phyloP scores from a whole-genome alignment of 345 rosid species.

The Bruguiera parviflora region DNA sequence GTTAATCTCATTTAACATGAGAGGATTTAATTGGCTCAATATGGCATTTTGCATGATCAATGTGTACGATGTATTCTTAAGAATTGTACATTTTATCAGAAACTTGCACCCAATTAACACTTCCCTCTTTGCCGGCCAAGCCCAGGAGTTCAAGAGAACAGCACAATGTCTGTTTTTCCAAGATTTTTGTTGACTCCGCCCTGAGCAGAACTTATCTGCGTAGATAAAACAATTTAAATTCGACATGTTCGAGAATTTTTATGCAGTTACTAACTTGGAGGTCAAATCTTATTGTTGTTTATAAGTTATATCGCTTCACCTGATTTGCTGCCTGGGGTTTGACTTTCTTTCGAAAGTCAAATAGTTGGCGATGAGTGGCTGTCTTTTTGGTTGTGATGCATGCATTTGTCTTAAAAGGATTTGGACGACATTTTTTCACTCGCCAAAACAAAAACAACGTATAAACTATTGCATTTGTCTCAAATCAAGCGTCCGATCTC shows the following conservation, averaged over 20 bases:
- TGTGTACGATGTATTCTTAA: too few species aligned
- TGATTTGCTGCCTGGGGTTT: neutral
- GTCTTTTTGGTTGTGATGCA: neutral
- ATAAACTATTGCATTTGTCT: too few species aligned
- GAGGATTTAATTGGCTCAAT: too few species aligned
- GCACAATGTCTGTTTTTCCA: neutral
- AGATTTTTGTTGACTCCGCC: neutral
- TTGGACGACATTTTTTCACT: constrained; percentile 10
- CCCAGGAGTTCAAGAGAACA: neutral
- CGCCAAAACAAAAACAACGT: too few species aligned
- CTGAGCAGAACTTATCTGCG: neutral
- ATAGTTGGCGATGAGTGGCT: constrained; percentile 4
- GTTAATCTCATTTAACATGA: too few species aligned
- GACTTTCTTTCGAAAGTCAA: neutral
- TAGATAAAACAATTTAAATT: too few species aligned
- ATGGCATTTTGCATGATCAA: too few species aligned
- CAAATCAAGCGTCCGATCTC: too few species aligned
- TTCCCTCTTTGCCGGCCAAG: neutral
- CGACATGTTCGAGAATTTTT: too few species aligned
- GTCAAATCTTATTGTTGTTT: neutral
- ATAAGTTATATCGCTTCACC: neutral
- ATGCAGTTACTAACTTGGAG: too few species aligned
- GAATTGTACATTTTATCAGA: too few species aligned
- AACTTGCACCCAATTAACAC: neutral
- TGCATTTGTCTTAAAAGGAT: constrained; percentile 5